Base-by-base conservation (phyloP, 371 early-diverging fungal species). In the Dichotomocladium elegans region DNA sequence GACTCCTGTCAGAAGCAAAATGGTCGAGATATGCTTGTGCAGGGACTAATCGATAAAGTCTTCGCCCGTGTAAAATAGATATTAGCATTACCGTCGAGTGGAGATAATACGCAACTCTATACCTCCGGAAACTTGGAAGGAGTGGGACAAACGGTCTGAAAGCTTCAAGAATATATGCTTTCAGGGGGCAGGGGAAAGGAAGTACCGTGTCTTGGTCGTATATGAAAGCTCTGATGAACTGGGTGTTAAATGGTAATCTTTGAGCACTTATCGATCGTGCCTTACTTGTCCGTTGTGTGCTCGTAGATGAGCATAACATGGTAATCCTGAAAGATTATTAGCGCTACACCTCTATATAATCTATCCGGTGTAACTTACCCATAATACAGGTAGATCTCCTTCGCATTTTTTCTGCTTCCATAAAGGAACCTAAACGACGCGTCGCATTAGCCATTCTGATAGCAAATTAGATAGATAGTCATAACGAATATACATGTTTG, bases 1-100 rank as follows among this genome's bases (percentile, higher is more conserved):
- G 75, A 9, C 60, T 64, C 49, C 75, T 41, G 46, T 75, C 75
- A 6, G 72, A 72, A 12, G 65, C 61, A 60, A 75, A 75, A 3
- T 51, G 35, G 1, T 41, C 28, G 21, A 75, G 28, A 50, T 65
- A 75, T 4, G 34, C 33, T 10, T 35, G 41, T 2, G 70, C 72
- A 12, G 68, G 67, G 10, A 75, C 51, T 24, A 69, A n/a, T 11
- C 76, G 70, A 47, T 70, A 72, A 28, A n/a, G 57, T 52, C 71
- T 61, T 25, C 14, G 12, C 15, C 12, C 14, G n/a, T 35, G 24
- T 45, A 9, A 17, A 12, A n/a, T 6, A 19, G 11, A 34, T 22
- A 53, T 2, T n/a, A 11, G 8, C 2, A 26, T 17, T 2, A 34
- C 15, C 27, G 28, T 43, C n/a, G n/a, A n/a, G n/a, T n/a, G n/a